Evolutionary conservation across 768 basidiomycete genomes (phyloP).

Genomic region (Leccinum barrowsii): DNA sequence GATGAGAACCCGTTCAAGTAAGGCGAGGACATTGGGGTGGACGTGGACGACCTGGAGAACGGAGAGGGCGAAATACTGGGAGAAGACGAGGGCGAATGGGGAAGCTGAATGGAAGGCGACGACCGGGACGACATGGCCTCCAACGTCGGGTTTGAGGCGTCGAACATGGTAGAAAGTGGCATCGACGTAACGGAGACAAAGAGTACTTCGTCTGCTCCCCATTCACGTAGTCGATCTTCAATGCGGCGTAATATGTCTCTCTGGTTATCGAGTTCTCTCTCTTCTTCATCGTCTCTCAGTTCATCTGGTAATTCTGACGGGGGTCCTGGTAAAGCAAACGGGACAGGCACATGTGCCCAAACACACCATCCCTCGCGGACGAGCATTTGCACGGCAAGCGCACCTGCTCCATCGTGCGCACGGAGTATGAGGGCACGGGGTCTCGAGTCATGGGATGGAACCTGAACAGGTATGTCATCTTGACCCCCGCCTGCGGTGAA

Average conservation of each 20-base stretch:
- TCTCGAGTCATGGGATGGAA: slow-evolving; percentile 16
- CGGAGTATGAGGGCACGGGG: slow-evolving; percentile 61
- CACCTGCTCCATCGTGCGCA: slow-evolving; percentile 73
- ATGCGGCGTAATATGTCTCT: slow-evolving; percentile 42
- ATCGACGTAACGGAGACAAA: slow-evolving; percentile 41
- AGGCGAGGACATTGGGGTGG: slow-evolving; percentile 33
- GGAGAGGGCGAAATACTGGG: slow-evolving; percentile 32
- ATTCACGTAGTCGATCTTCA: slow-evolving; percentile 53
- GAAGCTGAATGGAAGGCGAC: slow-evolving; percentile 24
- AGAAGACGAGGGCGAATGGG: slow-evolving; percentile 28
- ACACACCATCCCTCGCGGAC: slow-evolving; percentile 66
- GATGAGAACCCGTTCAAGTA: slow-evolving; percentile 25
- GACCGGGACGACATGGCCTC: slow-evolving; percentile 21
- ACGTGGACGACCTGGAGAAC: slow-evolving; percentile 29
- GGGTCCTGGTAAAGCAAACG: slow-evolving; percentile 30
- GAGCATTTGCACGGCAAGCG: slow-evolving; percentile 77
- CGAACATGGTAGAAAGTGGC: slow-evolving; percentile 22
- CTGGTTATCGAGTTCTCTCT: slow-evolving; percentile 37
- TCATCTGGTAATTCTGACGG: slow-evolving; percentile 37
- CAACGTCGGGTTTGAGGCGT: slow-evolving; percentile 16
- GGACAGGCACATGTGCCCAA: slow-evolving; percentile 59
- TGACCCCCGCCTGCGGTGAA: slow-evolving; percentile 26
- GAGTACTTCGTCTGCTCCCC: slow-evolving; percentile 78
- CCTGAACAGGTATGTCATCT: slow-evolving; percentile 9
- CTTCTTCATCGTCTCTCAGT: slow-evolving; percentile 29